Percentiles rank a stretch among this genome's conserved stretches.
Conservation (phyloP, 1,139 yeast genomes). For the Diutina scorzettiae region DNA sequence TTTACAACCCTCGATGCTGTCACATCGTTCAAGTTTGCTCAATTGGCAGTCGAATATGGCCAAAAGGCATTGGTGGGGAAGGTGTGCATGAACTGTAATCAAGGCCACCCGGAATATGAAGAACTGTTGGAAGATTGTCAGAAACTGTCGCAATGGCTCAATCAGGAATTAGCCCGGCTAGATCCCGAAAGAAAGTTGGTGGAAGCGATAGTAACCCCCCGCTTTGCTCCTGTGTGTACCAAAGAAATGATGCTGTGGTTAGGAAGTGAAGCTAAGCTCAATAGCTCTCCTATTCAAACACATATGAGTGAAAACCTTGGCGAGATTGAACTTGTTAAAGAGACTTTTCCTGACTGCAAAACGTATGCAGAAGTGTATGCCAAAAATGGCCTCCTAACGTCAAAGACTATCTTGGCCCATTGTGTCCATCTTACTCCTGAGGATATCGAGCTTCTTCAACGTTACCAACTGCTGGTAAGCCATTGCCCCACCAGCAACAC, state of each 20-base stretch:
- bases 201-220: constrained; percentile 78
- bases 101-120: constrained; percentile 55
- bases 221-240: constrained; percentile 89
- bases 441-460: constrained; percentile 48
- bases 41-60: constrained; percentile 50
- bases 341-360: constrained; percentile 58
- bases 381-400: constrained; percentile 43
- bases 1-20: constrained; percentile 77
- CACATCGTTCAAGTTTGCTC: constrained; percentile 69
- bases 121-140: constrained; percentile 54
- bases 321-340: constrained; percentile 68
- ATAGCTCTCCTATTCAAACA: constrained; percentile 67
- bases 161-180: constrained; percentile 38
- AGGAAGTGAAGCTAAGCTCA: constrained; percentile 42
- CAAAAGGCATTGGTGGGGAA: constrained; percentile 90
- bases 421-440: constrained; percentile 62
- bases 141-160: constrained; percentile 43
- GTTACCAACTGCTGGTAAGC: constrained; percentile 57
- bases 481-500: constrained; percentile 94
- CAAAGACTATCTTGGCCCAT: constrained; percentile 76
- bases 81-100: constrained; percentile 70
- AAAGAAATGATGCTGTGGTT: constrained; percentile 47
- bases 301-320: constrained; percentile 72
- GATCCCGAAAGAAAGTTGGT: constrained; percentile 35
- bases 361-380: constrained; percentile 74